Evolutionary conservation across 257 asterid species (phyloP).

Genomic region (Ajuga chamaepitys): DNA sequence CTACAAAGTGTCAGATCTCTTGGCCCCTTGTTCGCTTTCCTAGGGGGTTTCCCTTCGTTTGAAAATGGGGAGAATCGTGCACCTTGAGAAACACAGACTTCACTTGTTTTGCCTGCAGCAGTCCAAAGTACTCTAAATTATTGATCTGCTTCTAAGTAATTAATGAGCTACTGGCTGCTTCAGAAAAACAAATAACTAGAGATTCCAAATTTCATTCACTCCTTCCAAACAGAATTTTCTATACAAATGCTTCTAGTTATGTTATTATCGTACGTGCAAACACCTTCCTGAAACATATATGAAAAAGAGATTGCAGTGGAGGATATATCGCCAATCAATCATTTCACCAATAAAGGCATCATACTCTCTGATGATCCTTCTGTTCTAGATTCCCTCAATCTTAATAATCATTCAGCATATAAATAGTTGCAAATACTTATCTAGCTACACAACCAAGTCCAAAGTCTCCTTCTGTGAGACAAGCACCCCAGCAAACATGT

Average conservation of each 20-base stretch:
- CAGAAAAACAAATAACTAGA: neutral
- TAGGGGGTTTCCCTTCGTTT: slow-evolving; percentile 79
- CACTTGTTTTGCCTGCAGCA: slow-evolving; percentile 60
- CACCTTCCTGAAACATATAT: neutral
- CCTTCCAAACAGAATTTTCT: neutral
- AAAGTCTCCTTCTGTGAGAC: neutral
- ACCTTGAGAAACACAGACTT: slow-evolving; percentile 83
- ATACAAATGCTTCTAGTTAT: neutral
- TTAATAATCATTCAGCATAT: neutral
- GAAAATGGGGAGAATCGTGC: slow-evolving; percentile 79
- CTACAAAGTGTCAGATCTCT: slow-evolving; percentile 85
- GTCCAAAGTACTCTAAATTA: neutral
- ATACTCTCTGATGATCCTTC: neutral
- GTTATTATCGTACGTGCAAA: neutral
- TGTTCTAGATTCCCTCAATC: neutral
- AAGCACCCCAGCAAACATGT: neutral
- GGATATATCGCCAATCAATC: neutral
- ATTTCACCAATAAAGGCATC: neutral
- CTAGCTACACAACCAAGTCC: neutral
- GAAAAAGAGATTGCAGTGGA: neutral
- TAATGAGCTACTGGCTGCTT: slow-evolving; percentile 2
- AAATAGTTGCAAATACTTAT: neutral
- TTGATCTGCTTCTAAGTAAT: neutral
- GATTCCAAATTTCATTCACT: neutral
- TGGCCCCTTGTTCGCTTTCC: slow-evolving; percentile 71